Percentiles rank a stretch among this genome's conserved stretches.
phyloP scores from a whole-genome alignment of 176 grass and related monocot genomes.

The Rhynchospora tenuis region DNA sequence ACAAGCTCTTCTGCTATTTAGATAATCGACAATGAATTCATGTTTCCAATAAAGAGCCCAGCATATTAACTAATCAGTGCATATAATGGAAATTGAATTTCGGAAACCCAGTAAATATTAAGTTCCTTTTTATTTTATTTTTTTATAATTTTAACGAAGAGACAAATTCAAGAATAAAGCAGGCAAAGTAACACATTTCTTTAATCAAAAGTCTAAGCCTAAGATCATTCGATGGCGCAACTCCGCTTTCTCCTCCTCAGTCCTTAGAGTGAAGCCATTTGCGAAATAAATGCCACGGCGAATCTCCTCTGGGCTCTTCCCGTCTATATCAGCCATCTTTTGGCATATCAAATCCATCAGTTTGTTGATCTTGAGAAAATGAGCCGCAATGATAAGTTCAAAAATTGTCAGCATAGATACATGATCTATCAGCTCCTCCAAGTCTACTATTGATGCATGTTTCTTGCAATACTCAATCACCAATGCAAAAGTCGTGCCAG shows the following conservation, averaged over 20 bases:
- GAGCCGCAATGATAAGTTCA: background rate
- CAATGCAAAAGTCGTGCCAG: background rate
- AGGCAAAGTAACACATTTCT: background rate
- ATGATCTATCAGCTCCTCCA: background rate
- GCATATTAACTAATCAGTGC: too few species aligned
- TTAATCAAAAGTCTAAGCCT: background rate
- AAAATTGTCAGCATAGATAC: background rate
- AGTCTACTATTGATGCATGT: background rate
- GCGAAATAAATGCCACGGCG: background rate
- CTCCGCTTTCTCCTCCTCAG: background rate
- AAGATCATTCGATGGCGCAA: too few species aligned
- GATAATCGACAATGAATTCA: too few species aligned
- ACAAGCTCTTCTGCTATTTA: too few species aligned
- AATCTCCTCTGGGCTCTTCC: background rate
- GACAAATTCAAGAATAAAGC: background rate
- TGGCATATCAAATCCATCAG: background rate
- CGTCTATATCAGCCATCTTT: background rate
- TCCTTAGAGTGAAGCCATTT: background rate
- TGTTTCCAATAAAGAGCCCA: too few species aligned
- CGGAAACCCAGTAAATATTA: background rate
- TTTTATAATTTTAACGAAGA: background rate
- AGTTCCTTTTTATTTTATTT: background rate
- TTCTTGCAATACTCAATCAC: background rate
- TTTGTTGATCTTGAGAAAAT: background rate
- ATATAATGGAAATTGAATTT: too few species aligned